Base-by-base conservation (phyloP, 371 early-diverging fungal genomes). In the Saksenaea vasiformis region DNA sequence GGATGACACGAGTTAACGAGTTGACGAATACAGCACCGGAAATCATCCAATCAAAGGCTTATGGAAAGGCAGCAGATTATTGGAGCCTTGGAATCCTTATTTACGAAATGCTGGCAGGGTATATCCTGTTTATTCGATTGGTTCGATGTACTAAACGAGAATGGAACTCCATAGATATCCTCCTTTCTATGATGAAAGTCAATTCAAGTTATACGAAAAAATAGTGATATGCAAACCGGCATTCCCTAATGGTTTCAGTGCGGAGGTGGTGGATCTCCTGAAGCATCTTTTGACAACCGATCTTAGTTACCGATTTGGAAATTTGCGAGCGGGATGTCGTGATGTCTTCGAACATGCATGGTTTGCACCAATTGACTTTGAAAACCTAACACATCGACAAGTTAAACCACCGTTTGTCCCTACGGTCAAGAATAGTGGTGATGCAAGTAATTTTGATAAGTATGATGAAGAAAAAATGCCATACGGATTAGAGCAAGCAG, bases 1-100 rank as follows among this genome's bases (percentile, higher is more conserved):
- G 17, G 99, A 97, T 54, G 37, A 55, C 10, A 24, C 35, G 19
- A 31, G 62, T 38, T 38, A 54, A 3, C 36, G 17, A 44, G 28
- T 27, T 55, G n/a, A 24, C 11, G 71, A 96, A 91, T 76, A 89
- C 97, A 77, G 98, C 99, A 1, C 99, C 99, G 2, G 99, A 98
- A 78, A 95, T 99, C 59, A 96, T 99, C 76, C 90, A 92, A 74
- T 92, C 93, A 37, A 92, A 93, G 72, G 98, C 95, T 14, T 98
- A 99, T 77, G 94, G 95, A 1, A 90, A 90, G 65, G 91, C 96
- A 13, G 99, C 96, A 0, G 99, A 99, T 80, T 98, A 94, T 91
- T 99, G 96, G 90, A 90, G 97, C 9, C 84, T 99, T 68, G 99
- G 98, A 13, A 85, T 98, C 43, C 79, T 98, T 31, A 93, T 98